phyloP scores from a whole-genome alignment of 441 rosid genomes.

The Melastoma candidum region DNA sequence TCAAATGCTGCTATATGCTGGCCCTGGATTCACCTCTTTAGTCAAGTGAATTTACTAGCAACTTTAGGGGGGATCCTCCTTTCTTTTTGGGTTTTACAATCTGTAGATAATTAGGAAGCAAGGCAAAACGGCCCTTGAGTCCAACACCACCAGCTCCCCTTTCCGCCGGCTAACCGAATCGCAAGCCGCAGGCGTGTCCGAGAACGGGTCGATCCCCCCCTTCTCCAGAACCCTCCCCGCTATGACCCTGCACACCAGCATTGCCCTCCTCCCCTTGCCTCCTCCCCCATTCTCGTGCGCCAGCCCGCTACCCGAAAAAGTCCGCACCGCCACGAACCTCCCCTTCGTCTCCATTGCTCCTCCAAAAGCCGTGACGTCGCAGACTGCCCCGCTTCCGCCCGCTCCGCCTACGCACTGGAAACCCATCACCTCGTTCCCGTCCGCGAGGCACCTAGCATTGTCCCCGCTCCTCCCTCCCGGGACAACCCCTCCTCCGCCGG shows the following conservation, averaged over 20 bases:
- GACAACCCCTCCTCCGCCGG: neutral
- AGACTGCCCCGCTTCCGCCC: slow-evolving; percentile 19
- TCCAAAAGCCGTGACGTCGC: slow-evolving; percentile 40
- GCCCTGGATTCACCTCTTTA: no score
- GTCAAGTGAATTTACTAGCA: no score
- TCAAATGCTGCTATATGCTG: no score
- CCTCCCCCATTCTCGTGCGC: slow-evolving; percentile 84
- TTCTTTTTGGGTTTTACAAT: slow-evolving; percentile 1
- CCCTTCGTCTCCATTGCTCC: slow-evolving; percentile 47
- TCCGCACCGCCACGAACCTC: slow-evolving; percentile 36
- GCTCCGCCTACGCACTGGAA: slow-evolving; percentile 71
- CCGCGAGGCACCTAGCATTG: slow-evolving; percentile 73
- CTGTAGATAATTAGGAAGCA: slow-evolving; percentile 17
- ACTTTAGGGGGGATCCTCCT: neutral
- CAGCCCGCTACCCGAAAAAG: slow-evolving; percentile 61
- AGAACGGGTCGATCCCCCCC: slow-evolving; percentile 8
- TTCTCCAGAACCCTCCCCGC: slow-evolving; percentile 53
- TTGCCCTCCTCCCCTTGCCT: slow-evolving; percentile 74
- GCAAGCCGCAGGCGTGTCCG: slow-evolving; percentile 6
- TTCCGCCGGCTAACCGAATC: slow-evolving; percentile 12
- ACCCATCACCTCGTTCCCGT: slow-evolving; percentile 95
- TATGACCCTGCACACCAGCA: slow-evolving; percentile 78
- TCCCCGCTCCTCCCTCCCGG: slow-evolving; percentile 39
- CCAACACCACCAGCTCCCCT: slow-evolving; percentile 12
- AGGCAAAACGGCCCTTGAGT: slow-evolving; percentile 13